Percentiles rank a stretch among this genome's conserved stretches.
Conservation (phyloP, 106 monocot species). For the Narthecium ossifragum region DNA sequence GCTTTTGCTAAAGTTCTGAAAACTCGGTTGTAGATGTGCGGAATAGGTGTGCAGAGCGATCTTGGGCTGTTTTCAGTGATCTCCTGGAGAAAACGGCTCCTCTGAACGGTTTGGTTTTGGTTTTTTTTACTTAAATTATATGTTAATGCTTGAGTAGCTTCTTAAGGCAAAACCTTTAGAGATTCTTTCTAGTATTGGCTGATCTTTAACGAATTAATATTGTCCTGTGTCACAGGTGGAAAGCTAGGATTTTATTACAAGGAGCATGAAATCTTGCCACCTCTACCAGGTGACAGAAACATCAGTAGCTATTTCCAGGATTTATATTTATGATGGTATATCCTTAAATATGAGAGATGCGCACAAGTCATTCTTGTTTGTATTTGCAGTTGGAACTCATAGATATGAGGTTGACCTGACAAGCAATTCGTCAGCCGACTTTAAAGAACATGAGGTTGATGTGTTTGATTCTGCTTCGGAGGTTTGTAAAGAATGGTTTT, state of each 20-base stretch:
- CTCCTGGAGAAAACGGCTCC: constrained; percentile 45
- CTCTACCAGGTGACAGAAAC: constrained; percentile 88
- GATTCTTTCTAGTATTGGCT: too few species aligned
- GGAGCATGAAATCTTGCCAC: constrained; percentile 91
- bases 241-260: constrained; percentile 94
- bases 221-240: constrained; percentile 41
- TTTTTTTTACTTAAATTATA: too few species aligned
- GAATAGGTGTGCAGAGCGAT: constrained; percentile 43
- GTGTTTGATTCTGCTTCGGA: constrained; percentile 33
- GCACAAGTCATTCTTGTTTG: neutral
- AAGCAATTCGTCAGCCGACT: constrained; percentile 24
- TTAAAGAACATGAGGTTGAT: constrained; percentile 11
- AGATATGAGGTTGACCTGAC: constrained; percentile 52
- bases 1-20: neutral
- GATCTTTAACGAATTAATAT: neutral
- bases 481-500: too few species aligned
- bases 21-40: constrained; percentile 47
- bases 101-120: constrained; percentile 49
- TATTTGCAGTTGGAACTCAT: constrained; percentile 59
- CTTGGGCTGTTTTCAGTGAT: constrained; percentile 68
- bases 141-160: too few species aligned
- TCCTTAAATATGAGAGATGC: too few species aligned
- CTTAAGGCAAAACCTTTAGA: too few species aligned
- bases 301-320: too few species aligned
- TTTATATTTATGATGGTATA: too few species aligned